Conservation (phyloP, 2,329 filamentous ascomycete genomes). For the Ophiostoma himal-ulmi region DNA sequence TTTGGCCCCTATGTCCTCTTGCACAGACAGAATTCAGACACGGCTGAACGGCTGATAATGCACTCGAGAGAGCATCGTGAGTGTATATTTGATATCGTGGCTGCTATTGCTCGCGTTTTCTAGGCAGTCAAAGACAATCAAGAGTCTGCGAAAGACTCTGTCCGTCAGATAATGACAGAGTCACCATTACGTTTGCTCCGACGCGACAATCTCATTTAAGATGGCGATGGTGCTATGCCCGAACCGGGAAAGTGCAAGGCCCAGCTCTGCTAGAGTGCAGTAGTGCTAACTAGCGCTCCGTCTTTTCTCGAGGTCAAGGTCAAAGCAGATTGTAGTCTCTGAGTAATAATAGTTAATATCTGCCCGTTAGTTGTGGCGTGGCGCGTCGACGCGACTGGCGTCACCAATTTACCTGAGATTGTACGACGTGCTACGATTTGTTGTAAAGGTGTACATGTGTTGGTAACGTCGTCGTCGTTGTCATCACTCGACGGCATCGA, state of each 20-base stretch:
- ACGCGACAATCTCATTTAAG: constrained; percentile 19
- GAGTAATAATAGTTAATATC: not conserved
- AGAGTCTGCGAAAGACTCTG: not conserved
- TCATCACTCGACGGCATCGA: not conserved
- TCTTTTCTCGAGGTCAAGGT: not conserved
- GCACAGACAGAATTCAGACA: not conserved
- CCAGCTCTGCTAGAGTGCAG: not conserved
- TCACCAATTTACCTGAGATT: not conserved
- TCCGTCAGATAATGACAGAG: not conserved
- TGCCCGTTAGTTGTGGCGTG: not conserved
- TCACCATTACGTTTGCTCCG: not conserved
- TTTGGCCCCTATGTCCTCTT: not conserved
- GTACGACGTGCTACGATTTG: not conserved
- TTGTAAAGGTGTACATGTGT: not conserved
- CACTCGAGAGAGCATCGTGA: not conserved
- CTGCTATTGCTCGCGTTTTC: not conserved
- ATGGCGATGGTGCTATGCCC: constrained; percentile 18
- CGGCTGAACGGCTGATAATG: constrained; percentile 8
- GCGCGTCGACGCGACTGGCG: constrained; percentile 5
- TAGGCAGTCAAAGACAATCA: not conserved
- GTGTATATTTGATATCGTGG: not conserved
- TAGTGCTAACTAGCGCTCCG: not conserved
- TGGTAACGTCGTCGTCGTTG: not conserved
- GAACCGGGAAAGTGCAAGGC: not conserved
- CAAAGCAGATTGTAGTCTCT: not conserved